Evolutionary conservation across 148 eudicot species (phyloP).

Genomic region (Cornus florida): DNA sequence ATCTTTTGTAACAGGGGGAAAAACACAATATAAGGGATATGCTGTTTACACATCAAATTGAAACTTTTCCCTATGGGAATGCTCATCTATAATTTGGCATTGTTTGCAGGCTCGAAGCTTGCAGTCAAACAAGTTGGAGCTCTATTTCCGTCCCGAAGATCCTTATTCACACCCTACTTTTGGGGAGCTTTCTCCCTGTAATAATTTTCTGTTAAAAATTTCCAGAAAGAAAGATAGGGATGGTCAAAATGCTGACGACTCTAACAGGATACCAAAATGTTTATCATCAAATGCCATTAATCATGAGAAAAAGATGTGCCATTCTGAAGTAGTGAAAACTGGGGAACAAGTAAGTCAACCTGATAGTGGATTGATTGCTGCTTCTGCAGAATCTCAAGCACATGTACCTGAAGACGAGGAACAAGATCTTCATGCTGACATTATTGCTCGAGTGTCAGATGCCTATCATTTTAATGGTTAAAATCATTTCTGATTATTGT

Average conservation of each 20-base stretch:
- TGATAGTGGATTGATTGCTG: slow-evolving; percentile 25
- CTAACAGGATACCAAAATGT: slow-evolving; percentile 13
- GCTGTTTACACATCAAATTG: too few species aligned
- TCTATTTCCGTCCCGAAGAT: slow-evolving; percentile 90
- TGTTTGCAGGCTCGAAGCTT: slow-evolving; percentile 61
- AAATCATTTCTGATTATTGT: slow-evolving; percentile 10
- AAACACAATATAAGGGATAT: too few species aligned
- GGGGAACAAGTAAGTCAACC: slow-evolving; percentile 15
- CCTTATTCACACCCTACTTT: slow-evolving; percentile 86
- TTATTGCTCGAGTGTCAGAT: slow-evolving; percentile 70
- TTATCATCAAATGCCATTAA: slow-evolving; percentile 24
- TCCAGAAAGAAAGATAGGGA: slow-evolving; percentile 39
- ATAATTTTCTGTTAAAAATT: slow-evolving; percentile 69
- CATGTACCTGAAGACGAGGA: slow-evolving; percentile 22
- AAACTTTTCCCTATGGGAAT: not conserved
- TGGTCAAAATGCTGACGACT: slow-evolving; percentile 24
- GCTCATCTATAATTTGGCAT: slow-evolving; percentile 6
- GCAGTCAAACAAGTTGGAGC: slow-evolving; percentile 72
- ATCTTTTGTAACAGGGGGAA: too few species aligned
- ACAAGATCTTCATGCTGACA: slow-evolving; percentile 55
- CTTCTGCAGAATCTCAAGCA: slow-evolving; percentile 21
- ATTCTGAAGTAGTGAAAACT: slow-evolving; percentile 10
- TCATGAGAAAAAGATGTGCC: slow-evolving; percentile 3
- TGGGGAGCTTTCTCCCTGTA: slow-evolving; percentile 63
- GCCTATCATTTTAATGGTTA: slow-evolving; percentile 83